These are phyloP conservation scores for Coffea canephora DNA, from an alignment of 257 asterid genomes.

Conservation along the genomic window DNA sequence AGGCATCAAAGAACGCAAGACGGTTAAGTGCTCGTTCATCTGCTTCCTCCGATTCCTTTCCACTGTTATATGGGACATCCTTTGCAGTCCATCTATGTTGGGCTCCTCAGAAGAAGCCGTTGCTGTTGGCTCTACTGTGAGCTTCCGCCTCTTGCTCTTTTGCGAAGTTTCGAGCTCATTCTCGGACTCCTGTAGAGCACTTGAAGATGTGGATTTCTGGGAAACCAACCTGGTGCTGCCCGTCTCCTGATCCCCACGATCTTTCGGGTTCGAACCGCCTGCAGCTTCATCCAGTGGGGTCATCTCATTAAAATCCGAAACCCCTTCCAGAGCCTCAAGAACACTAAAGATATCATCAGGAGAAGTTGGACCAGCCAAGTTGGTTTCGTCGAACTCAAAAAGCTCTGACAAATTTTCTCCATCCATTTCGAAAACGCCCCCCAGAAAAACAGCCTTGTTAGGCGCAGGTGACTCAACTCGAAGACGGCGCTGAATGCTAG, in stretches of 20 bases:
- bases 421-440: constrained; percentile 36
- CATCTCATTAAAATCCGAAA: constrained; percentile 23
- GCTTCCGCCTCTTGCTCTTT: constrained; percentile 50
- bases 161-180: constrained; percentile 35
- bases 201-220: constrained; percentile 33
- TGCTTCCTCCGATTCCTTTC: constrained; percentile 86
- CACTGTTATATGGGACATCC: constrained; percentile 60
- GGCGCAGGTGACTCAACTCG: not conserved
- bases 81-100: constrained; percentile 36
- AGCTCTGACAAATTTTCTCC: constrained; percentile 37
- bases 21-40: constrained; percentile 75
- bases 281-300: not conserved
- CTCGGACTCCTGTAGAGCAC: constrained; percentile 33
- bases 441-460: not conserved
- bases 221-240: constrained; percentile 40
- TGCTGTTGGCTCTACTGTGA: constrained; percentile 9
- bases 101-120: constrained; percentile 32
- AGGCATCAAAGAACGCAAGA: constrained; percentile 80
- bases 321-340: constrained; percentile 56
- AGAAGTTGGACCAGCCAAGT: constrained; percentile 22
- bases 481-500: not conserved
- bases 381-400: constrained; percentile 31
- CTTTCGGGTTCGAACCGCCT: constrained; percentile 6
- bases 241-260: constrained; percentile 17
- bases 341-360: constrained; percentile 70